Evolutionary conservation across 768 basidiomycete species (phyloP), one percentile per base, ranked within the genome.

Genomic region (Mycena sanguinolenta): DNA sequence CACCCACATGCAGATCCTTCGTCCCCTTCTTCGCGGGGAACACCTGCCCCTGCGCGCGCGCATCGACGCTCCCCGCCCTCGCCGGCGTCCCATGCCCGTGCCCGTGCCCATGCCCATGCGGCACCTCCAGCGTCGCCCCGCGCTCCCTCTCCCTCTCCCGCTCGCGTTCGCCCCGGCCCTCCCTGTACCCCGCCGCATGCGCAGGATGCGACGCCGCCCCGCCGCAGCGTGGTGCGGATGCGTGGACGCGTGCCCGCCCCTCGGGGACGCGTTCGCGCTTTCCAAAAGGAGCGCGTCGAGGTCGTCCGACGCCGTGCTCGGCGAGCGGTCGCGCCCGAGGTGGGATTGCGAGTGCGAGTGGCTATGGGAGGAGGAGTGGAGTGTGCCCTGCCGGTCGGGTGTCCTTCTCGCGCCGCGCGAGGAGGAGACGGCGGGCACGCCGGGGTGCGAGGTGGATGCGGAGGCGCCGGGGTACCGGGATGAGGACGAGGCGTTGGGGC

Each of bases 271-370:
- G 25, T 68, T 69, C 46, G 63, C 63, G 60, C 67, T 69, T 49
- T 64, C 71, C 16, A 72, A 60, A 1, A 72, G 38, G 34, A 72
- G 69, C 28, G 63, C 63, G 53, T 72, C 71, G 36, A 72, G 30
- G 49, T 72, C 71, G 46, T 72, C 71, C 28, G 67, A 69, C 52
- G 67, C 71, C 16, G 60, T 65, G 53, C 63, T 60, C 34, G 63
- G 53, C 10, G 38, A 46, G 9, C 52, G 8, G 19, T 53, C 42
- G n/a, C 21, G 25, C 21, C 6, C 49, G 49, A 14, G 27, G 6
- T 28, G 27, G 28, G 46, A 28, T 4, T 38, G 19, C 42, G 28
- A 39, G 14, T 38, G 36, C 36, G 36, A 38, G 36, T 14, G 36
- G 36, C 8, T 14, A 38, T 46, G 39, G 27, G 27, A 28, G 19